phyloP scores from a whole-genome alignment of 2,329 filamentous ascomycete genomes.

The Thielaviopsis punctulata region DNA sequence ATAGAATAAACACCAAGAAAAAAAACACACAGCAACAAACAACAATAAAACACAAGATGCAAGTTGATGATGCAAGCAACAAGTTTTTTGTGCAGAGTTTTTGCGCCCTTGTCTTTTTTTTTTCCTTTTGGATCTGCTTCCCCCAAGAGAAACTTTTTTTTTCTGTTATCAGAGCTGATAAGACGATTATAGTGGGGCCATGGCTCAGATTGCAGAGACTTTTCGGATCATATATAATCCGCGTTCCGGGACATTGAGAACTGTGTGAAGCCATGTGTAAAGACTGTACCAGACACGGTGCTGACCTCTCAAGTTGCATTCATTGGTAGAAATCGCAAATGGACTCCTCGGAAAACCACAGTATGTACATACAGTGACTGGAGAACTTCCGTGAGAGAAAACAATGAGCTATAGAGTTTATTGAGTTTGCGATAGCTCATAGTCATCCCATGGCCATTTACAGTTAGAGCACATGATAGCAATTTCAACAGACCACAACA shows the following conservation, averaged over 20 bases:
- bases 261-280: neutral
- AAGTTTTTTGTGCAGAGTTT: neutral
- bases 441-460: no score
- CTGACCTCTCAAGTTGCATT: neutral
- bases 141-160: conserved; percentile 12
- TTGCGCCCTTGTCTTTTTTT: neutral
- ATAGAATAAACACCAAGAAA: conserved; percentile 1
- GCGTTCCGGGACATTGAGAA: neutral
- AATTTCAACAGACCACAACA: no score
- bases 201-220: conserved; percentile 4
- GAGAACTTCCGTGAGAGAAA: no score
- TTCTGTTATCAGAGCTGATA: conserved; percentile 11
- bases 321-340: neutral
- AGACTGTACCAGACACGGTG: neutral
- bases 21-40: neutral
- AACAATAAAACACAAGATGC: neutral
- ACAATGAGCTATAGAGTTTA: no score
- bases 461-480: no score
- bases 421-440: no score
- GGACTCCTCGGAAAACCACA: neutral
- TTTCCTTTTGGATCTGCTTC: no score
- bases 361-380: no score
- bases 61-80: neutral
- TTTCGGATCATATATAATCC: conserved; percentile 5
- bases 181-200: conserved; percentile 11